Percentiles rank a stretch among this genome's conserved stretches.
These are phyloP conservation scores for Aspergillus eucalypticola DNA, from an alignment of 2,329 filamentous ascomycete genomes.

Conservation along the genomic window DNA sequence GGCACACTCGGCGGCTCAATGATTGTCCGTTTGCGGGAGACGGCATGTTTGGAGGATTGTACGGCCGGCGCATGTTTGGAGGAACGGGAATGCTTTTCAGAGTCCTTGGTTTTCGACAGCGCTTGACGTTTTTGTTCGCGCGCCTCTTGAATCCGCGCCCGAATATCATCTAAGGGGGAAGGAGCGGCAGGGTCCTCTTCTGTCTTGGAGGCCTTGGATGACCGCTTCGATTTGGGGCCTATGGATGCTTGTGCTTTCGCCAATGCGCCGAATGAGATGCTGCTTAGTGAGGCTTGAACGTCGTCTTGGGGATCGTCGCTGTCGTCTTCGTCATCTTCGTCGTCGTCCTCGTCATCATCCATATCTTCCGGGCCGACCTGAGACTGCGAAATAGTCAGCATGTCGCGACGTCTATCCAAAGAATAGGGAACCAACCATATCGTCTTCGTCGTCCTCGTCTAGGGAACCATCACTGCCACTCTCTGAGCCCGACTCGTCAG, in stretches of 20 bases:
- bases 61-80: slow-evolving; percentile 90
- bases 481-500: slow-evolving; percentile 20
- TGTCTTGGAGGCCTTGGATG: slow-evolving; percentile 19
- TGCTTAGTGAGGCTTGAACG: slow-evolving; percentile 49
- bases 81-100: slow-evolving; percentile 47
- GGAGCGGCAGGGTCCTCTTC: slow-evolving; percentile 21
- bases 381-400: slow-evolving; percentile 3
- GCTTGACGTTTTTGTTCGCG: slow-evolving; percentile 43
- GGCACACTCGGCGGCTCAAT: slow-evolving; percentile 56
- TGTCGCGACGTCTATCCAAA: background rate
- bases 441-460: slow-evolving; percentile 14
- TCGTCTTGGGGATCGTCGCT: slow-evolving; percentile 38
- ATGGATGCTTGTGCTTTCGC: slow-evolving; percentile 80
- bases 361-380: slow-evolving; percentile 32
- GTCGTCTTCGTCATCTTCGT: slow-evolving; percentile 39
- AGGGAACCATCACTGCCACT: slow-evolving; percentile 13
- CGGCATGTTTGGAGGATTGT: slow-evolving; percentile 77
- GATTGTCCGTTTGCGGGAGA: slow-evolving; percentile 76
- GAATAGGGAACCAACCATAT: slow-evolving; percentile 5
- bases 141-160: slow-evolving; percentile 43
- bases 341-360: slow-evolving; percentile 42
- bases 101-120: slow-evolving; percentile 27
- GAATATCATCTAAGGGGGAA: slow-evolving; percentile 41
- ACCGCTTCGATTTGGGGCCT: slow-evolving; percentile 40
- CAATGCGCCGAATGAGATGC: slow-evolving; percentile 85